Base-by-base conservation (phyloP, 2,329 filamentous ascomycete genomes). In the Chrysoporthe austroafricana region DNA sequence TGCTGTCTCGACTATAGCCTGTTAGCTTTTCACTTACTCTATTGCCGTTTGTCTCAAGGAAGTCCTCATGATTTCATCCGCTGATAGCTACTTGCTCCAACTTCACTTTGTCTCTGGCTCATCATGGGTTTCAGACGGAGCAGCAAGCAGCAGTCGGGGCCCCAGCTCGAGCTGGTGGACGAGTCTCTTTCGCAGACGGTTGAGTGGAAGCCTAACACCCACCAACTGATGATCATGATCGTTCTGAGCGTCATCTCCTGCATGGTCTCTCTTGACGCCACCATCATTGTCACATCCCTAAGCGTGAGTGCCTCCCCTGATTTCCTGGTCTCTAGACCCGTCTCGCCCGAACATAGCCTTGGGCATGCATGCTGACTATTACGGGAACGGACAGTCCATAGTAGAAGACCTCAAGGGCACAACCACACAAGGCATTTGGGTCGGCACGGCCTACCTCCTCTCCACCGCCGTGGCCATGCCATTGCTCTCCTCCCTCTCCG, bases 401-500 rank as follows among this genome's bases (percentile, higher is more conserved):
- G 71, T 73, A 6, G 70, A 70, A 61, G 74, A 75, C 11, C 71
- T 75, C 7, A 63, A 69, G 7, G 73, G 70, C 57, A 70, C 72
- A 32, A 70, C 74, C 1, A 75, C 74, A 6, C 72, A 74, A 46
- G 73, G 72, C 18, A 75, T 75, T 67, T 75, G 74, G 74, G 70
- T 75, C 32, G 74, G 74, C 46, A 75, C 74, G 1, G 72, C 74
- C 18, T 75, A 75, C 62, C 65, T 75, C 11, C 71, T 75, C 18
- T 72, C 72, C 5, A 74, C 72, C 44, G 71, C 73, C 2, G 73
- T 75, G 11, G 70, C 72, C n/a, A 75, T 75, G 74, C 73, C 74
- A 2, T 70, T 75, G 46, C 69, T 77, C 32, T 75, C 74, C 68
- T 74, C 78, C 58, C 66, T 80, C 66, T 73, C 75, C 76, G 72